Conservation (phyloP, 192 early-diverging fungal genomes). For the Piromyces finnis region DNA sequence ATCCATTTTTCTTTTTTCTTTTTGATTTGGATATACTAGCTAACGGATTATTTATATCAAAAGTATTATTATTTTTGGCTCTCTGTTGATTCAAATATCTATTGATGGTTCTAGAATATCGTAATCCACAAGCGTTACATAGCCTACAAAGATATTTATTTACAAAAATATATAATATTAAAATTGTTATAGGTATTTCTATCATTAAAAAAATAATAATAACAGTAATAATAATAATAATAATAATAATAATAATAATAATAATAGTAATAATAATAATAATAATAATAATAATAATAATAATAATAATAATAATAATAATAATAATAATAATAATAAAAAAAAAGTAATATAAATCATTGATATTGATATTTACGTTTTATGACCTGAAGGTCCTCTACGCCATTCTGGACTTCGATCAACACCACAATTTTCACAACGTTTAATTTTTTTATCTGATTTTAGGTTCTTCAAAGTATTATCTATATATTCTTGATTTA, state of each 20-base stretch:
- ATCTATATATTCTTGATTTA: not conserved
- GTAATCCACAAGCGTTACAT: not conserved
- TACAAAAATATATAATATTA: too few relatives aligned
- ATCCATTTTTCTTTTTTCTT: not conserved
- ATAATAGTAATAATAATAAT: too few relatives aligned
- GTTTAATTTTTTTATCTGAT: not conserved
- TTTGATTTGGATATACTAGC: not conserved
- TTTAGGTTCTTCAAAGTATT: not conserved
- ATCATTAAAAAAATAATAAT: too few relatives aligned
- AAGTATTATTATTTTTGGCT: not conserved
- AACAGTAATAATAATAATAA: too few relatives aligned
- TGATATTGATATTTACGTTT: too few relatives aligned
- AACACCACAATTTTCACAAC: conserved; percentile 27
- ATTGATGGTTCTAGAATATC: not conserved
- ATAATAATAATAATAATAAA: too few relatives aligned
- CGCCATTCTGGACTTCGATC: conserved; percentile 34
- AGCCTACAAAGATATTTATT: not conserved
- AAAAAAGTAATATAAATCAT: too few relatives aligned
- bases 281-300: too few relatives aligned
- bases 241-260: too few relatives aligned
- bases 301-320: too few relatives aligned
- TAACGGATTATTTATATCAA: not conserved
- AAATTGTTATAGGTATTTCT: too few relatives aligned
- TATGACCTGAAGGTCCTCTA: conserved; percentile 29
- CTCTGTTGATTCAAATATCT: not conserved